Evolutionary conservation across 2,329 filamentous ascomycete genomes (phyloP), one percentile per base, ranked within the genome.

Genomic region (Aureobasidium sp.): DNA sequence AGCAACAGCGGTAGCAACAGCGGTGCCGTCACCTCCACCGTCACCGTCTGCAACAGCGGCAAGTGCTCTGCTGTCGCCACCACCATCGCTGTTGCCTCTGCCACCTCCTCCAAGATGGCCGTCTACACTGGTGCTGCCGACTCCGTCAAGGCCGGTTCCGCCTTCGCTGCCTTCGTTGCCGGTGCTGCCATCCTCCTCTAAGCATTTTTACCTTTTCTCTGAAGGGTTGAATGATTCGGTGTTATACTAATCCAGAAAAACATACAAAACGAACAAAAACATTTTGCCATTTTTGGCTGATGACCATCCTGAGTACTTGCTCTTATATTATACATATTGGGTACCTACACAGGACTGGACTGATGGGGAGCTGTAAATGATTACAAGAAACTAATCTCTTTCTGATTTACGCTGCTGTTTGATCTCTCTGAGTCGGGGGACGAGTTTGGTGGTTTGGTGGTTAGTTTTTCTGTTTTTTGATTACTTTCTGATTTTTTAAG

Each of bases 81-180:
- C 44, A 37, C 36, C 20, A 37, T 37, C n/a, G 37, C 44, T 15
- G 45, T n/a, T 56, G 52, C 34, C 29, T 44, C 47, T 11, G 31
- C 34, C 45, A 44, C 62, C 56, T 29, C 44, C 39, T 15, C 49
- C 49, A 7, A 48, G 25, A 25, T 56, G 15, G 53, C 52, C 27
- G 41, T 52, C 53, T 64, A 45, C 61, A 64, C 63, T 25, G 63
- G 63, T 53, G 63, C 61, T 34, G 63, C 63, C 42, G 49, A 47
- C 55, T 25, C 36, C 17, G 36, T 55, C 61, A 60, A 55, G 45
- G 51, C 61, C 48, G 61, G 58, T 20, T 37, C 37, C 20, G 62
- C 48, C 37, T 41, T 64, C 37, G 63, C 63, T n/a, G 44, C 37
- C 29, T 41, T 62, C 45, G 29, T 56, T 39, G 62, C 48, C 51